Conservation (phyloP, 2,329 filamentous ascomycete species). For the Thelonectria discophora region DNA sequence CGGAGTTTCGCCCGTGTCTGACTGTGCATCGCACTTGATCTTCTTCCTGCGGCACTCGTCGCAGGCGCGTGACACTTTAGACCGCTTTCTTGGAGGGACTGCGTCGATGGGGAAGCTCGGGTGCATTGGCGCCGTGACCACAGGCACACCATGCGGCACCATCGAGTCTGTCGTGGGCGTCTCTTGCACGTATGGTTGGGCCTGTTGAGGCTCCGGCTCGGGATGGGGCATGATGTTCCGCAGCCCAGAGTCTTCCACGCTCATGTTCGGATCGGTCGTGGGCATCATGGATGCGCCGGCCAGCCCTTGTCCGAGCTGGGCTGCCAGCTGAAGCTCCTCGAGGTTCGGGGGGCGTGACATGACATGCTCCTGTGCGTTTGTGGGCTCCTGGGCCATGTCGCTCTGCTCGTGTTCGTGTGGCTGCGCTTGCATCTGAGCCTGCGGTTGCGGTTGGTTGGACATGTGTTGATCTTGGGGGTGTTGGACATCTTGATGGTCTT, state of each 20-base stretch:
- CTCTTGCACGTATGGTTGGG: slow-evolving; percentile 50
- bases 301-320: slow-evolving; percentile 65
- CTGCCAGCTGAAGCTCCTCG: slow-evolving; percentile 66
- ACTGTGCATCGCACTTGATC: slow-evolving; percentile 85
- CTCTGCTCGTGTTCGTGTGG: slow-evolving; percentile 44
- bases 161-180: slow-evolving; percentile 49
- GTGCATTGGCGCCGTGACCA: slow-evolving; percentile 50
- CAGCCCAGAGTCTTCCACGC: slow-evolving; percentile 54
- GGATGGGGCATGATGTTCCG: slow-evolving; percentile 56
- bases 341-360: slow-evolving; percentile 54
- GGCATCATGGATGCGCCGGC: slow-evolving; percentile 59
- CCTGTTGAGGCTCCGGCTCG: slow-evolving; percentile 49
- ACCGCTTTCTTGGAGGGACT: slow-evolving; percentile 76
- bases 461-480: slow-evolving; percentile 42
- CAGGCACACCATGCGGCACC: slow-evolving; percentile 48
- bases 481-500: background rate
- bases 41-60: slow-evolving; percentile 91
- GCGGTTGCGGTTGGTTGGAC: slow-evolving; percentile 41
- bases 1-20: slow-evolving; percentile 75
- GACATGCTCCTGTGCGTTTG: slow-evolving; percentile 53
- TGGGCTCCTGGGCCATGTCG: slow-evolving; percentile 46
- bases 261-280: slow-evolving; percentile 56
- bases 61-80: slow-evolving; percentile 87
- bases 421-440: slow-evolving; percentile 40
- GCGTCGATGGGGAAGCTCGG: slow-evolving; percentile 56